Evolutionary conservation across 2,329 filamentous ascomycete species (phyloP), one percentile per base, ranked within the genome.

Genomic region (Exophiala bonariae): DNA sequence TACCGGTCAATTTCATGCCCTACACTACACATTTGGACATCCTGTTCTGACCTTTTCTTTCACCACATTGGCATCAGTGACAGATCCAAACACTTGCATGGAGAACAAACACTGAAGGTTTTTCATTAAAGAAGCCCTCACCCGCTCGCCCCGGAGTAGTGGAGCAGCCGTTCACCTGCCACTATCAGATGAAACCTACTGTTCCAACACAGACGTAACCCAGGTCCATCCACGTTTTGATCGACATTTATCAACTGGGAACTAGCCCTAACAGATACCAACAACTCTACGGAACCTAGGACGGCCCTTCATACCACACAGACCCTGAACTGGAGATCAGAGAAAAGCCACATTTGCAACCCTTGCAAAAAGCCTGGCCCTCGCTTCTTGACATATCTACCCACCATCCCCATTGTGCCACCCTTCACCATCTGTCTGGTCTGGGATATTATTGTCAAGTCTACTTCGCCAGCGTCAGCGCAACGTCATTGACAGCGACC

Each of bases 311-410:
- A 32, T 23, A 32, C 22, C 20, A 38, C 19, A 38, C 42, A 41
- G 38, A 47, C 45, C 49, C 50, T 41, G 20, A 3, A 17, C 31
- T 39, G 42, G 38, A 51, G 52, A 52, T 52, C 52, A 47, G 26
- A 42, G 35, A 49, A n/a, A 44, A 55, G 45, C 52, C 49, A 51
- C 49, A 45, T 31, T 49, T 44, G 36, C 31, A 36, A 55, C 41
- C 52, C 52, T 47, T 42, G 45, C 49, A 6, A 44, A 31, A 52
- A 33, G 47, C 52, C 45, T 28, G 47, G 36, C 46, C 48, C 16
- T 47, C 48, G 33, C 37, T 52, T 49, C 44, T 44, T 48, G 22
- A 32, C 48, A 54, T 49, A 55, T 47, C 52, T 55, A 50, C 39
- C 46, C 36, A 35, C 38, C 36, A 22, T 18, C 46, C 43, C 49